Evolutionary conservation across 2,329 filamentous ascomycete species (phyloP).

Genomic region (Pseudohalonectria lignicola): DNA sequence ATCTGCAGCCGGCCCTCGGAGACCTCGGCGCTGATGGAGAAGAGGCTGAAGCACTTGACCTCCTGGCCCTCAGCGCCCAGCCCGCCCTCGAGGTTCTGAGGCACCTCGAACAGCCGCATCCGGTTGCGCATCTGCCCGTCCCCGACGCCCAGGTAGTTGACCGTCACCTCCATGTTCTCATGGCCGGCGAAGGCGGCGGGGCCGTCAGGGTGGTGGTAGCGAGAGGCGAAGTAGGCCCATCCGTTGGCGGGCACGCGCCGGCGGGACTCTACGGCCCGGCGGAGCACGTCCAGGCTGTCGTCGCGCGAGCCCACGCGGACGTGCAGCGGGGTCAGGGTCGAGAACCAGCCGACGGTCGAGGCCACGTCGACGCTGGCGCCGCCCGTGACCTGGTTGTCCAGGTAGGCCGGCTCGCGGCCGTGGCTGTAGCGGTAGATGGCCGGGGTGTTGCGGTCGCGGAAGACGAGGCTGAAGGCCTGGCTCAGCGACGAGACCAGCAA

Average conservation of each 20-base stretch:
- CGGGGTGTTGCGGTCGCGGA: slow-evolving; percentile 36
- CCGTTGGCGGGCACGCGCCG: neutral
- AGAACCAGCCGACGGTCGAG: slow-evolving; percentile 50
- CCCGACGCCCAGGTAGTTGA: neutral
- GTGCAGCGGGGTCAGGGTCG: slow-evolving; percentile 39
- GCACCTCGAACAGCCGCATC: neutral
- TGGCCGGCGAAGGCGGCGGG: neutral
- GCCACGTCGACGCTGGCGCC: slow-evolving; percentile 36
- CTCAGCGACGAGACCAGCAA: slow-evolving; percentile 41
- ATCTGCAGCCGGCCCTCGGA: neutral
- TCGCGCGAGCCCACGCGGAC: neutral
- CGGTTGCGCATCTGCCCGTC: neutral
- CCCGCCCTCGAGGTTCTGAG: neutral
- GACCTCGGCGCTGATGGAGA: neutral
- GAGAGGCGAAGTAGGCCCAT: neutral
- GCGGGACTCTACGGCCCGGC: neutral
- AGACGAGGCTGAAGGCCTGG: slow-evolving; percentile 43
- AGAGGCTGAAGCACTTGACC: neutral
- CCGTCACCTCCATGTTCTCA: neutral
- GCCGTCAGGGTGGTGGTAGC: neutral
- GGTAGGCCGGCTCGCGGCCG: slow-evolving; percentile 28
- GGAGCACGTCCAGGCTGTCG: neutral
- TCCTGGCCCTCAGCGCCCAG: neutral
- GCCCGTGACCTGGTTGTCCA: too few species aligned
- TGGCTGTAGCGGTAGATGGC: slow-evolving; percentile 43